These are phyloP conservation scores for Psilocybe mexicana DNA, from an alignment of 1,284 basidiomycete species.

Conservation along the genomic window DNA sequence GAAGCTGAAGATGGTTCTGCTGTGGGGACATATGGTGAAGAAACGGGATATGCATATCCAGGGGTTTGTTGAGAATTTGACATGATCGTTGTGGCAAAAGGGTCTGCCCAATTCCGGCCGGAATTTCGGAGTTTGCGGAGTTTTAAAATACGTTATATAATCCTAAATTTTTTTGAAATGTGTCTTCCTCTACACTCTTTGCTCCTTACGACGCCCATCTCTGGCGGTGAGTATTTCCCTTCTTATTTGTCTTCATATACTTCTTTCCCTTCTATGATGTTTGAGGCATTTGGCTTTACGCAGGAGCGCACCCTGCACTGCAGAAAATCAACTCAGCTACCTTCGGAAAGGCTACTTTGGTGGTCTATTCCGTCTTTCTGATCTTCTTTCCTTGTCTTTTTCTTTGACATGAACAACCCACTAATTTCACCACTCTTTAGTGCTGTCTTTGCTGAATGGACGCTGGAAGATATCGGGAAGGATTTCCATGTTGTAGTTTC, in stretches of 20 bases:
- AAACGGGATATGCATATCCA: slow-evolving; percentile 33
- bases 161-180: slow-evolving; percentile 1
- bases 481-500: no score
- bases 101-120: slow-evolving; percentile 7
- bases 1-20: slow-evolving; percentile 16
- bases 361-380: slow-evolving; percentile 47
- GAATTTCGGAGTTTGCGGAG: slow-evolving; percentile 30
- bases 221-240: slow-evolving; percentile 23
- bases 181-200: background rate
- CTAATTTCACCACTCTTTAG: background rate
- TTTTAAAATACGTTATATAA: slow-evolving; percentile 24
- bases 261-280: slow-evolving; percentile 57
- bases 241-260: slow-evolving; percentile 10
- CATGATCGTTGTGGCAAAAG: slow-evolving; percentile 28
- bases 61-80: slow-evolving; percentile 33
- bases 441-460: background rate
- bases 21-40: slow-evolving; percentile 26
- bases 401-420: background rate
- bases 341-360: slow-evolving; percentile 49
- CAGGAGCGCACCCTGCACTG: slow-evolving; percentile 52
- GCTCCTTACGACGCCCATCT: slow-evolving; percentile 11
- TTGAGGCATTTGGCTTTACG: slow-evolving; percentile 93
- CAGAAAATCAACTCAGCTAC: slow-evolving; percentile 55
- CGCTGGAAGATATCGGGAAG: no score
- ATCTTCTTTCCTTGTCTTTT: slow-evolving; percentile 25